Evolutionary conservation across 2,329 filamentous ascomycete species (phyloP), one percentile per base, ranked within the genome.

Genomic region (Drechslerella dactyloides): DNA sequence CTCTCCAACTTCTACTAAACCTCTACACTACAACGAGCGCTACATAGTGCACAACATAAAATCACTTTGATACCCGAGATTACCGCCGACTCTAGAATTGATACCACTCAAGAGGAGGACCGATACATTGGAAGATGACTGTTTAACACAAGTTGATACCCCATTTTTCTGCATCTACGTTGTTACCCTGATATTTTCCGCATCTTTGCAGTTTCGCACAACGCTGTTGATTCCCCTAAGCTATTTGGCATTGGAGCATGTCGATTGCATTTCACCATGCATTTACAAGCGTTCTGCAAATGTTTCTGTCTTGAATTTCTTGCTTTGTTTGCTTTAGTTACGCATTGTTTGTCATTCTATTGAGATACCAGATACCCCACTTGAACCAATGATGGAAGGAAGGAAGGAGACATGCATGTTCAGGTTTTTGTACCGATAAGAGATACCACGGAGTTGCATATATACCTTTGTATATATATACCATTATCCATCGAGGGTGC

Each of bases 391-490:
- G 27, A n/a, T n/a, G n/a, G n/a, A 40, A 44, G 48, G 35, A 48
- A 23, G 27, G 24, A 53, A 10, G 40, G 24, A 44, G 65, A 44
- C 59, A 63, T 59, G 27, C 8, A 4, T 33, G 27, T 4, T 58
- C 27, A 8, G 44, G 42, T 44, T 69, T 23, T 50, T 58, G 30
- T 54, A 23, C 48, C 27, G 46, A 52, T 55, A 59, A 27, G 53
- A 59, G 48, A 64, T 59, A 64, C 66, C 37, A 64, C 50, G 30
- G 52, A 70, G 30, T 64, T 64, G n/a, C 54, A 70, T 46, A 54
- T 35, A 46, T 53, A 69, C 33, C 8, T 33, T 8, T 33, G 27
- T 33, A 33, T 33, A 33, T 33, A 24, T 37, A 62, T 54, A 64
- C 19, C 35, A 50, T 62, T 62, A 33, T 33, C 27, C 27, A 33